Base-by-base conservation (phyloP, 805 yeast genomes). In the Barnettozyma siamensis region DNA sequence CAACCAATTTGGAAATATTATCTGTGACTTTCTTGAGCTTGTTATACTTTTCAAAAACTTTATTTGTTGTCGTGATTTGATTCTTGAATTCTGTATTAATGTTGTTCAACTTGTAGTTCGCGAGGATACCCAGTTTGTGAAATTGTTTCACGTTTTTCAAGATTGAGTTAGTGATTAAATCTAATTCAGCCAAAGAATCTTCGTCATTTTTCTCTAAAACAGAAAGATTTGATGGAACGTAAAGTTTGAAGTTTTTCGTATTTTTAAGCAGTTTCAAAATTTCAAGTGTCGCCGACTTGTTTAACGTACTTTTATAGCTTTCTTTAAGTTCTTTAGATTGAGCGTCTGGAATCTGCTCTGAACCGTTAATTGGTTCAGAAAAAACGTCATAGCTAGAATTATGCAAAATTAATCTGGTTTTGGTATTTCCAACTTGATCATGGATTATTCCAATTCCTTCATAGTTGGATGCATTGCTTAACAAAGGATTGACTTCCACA, bases 61-160 rank as follows among this genome's bases (percentile, higher is more conserved):
- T 57, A 26, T 49, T 42, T 1, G 65, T 39, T 13, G 50, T 43
- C 21, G 50, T 44, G 17, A 73, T 46, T 47, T 76, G 80, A 16
- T 62, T 59, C 3, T 60, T 55, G 15, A 72, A 54, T 45, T 73
- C 79, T 11, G 50, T 42, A 33, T 65, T 65, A 48, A 73, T 77
- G 30, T 62, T 59, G 3, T 38, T 36, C 0, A 72, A 45, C 33
- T 72, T 60, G 18, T 58, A 51, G 40, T 67, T 65, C 33, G 73
- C 38, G 20, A 55, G 44, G 1, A 64, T 44, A 0, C 70, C 72
- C 9, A 66, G 51, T 35, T 56, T 59, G 38, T 65, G 62, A 13
- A 63, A 45, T 1, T 24, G 13, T 7, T 48, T 46, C 4, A 52
- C 20, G 5, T 40, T 33, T 11, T 43, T 33, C 17, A 46, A 21